A percentile compares a stretch with the other conserved stretches of the same genome.
These are phyloP conservation scores for Malus sieversii DNA, from an alignment of 306 rosid species.

Conservation along the genomic window DNA sequence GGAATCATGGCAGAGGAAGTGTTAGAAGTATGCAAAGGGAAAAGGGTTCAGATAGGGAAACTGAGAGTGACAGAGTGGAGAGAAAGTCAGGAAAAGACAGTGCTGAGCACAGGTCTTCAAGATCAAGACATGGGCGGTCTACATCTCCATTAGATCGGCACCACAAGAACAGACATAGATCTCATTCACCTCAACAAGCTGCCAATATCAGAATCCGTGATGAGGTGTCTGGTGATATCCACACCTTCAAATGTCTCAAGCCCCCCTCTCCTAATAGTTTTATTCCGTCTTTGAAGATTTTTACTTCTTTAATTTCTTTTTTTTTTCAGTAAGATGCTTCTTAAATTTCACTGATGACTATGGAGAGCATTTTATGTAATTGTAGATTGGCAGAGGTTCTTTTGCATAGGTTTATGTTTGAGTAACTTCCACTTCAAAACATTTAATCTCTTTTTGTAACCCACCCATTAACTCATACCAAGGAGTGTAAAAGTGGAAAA, in stretches of 20 bases:
- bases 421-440: background rate
- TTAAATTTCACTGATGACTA: background rate
- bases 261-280: background rate
- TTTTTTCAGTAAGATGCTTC: background rate
- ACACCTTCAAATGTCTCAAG: slow-evolving; percentile 30
- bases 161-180: slow-evolving; percentile 1
- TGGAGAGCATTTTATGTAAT: background rate
- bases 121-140: slow-evolving; percentile 55
- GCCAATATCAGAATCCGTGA: slow-evolving; percentile 38
- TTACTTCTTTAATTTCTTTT: background rate
- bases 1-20: slow-evolving; percentile 4
- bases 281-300: background rate
- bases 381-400: background rate
- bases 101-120: slow-evolving; percentile 43
- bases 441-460: background rate
- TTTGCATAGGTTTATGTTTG: background rate
- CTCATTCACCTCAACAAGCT: slow-evolving; percentile 18
- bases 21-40: slow-evolving; percentile 25
- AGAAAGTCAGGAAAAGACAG: slow-evolving; percentile 38
- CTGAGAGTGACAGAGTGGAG: slow-evolving; percentile 36
- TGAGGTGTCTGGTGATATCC: slow-evolving; percentile 98
- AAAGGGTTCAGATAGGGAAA: slow-evolving; percentile 44
- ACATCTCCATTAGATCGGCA: slow-evolving; percentile 19
- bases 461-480: background rate
- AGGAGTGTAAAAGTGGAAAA: background rate